Base-by-base conservation (phyloP, 768 basidiomycete genomes). In the Tylopilus vinaceipallidus region DNA sequence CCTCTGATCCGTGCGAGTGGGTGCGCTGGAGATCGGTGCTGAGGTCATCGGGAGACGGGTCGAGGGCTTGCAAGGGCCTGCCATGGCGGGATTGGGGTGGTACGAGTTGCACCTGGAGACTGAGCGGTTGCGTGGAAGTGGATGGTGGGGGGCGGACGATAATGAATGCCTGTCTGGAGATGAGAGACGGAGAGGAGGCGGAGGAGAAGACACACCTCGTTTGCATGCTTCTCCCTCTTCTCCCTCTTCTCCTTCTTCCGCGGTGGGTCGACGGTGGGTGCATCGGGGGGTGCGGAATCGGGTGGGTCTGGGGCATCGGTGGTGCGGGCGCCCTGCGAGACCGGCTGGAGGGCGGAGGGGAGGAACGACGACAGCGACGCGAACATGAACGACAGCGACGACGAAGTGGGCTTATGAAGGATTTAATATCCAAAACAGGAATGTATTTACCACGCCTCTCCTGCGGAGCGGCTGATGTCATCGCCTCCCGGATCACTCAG, bases 101-200 rank as follows among this genome's bases (percentile, higher is more conserved):
- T 1, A 95, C 86, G 35, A 97, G 84, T 66, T 97, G 94, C 11
- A 97, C 84, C 60, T 97, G 94, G 1, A 95, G 76, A 64, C 95
- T 94, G 37, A 95, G 75, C 1, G 92, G 88, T 56, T 95, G 91
- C 54, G 88, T 88, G n/a, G 81, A 76, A 59, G 84, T 83, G 6
- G 88, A 82, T 1, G 91, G 91, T 3, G 92, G 92, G 5, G 94
- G 94, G 42, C 90, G 83, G 47, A 95, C 94, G 62, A 95, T 83
- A 49, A 95, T 89, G 71, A 94, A 92, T 0, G 88, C 90, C 92
- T 95, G 63, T 4, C 22, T 42, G 45, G 11, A 12, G 26, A 46
- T 61, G 38, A 58, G 51, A 45, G 49, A 1, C 35, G 44, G 27
- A 43, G 35, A 37, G 46, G 44, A 13, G 29, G 42, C 40, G 24